These are phyloP conservation scores for Microsporum ferrugineum DNA, from an alignment of 2,329 filamentous ascomycete species.

Conservation along the genomic window DNA sequence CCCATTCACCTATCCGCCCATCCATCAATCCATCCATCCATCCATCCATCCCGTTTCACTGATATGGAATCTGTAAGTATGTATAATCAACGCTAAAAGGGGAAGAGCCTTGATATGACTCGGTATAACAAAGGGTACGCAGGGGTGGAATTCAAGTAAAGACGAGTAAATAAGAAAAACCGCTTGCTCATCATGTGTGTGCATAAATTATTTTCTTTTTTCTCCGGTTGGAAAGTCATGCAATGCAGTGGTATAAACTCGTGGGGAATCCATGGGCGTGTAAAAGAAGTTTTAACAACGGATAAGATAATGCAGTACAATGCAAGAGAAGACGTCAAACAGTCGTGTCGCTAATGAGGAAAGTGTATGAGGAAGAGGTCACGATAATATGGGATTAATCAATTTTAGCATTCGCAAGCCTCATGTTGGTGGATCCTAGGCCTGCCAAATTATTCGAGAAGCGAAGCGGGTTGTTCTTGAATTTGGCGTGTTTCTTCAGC, in stretches of 20 bases:
- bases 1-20: not conserved
- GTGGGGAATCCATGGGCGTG: not conserved
- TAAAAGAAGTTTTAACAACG: not conserved
- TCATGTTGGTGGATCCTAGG: constrained; percentile 38
- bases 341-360: not conserved
- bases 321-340: not conserved
- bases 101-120: not conserved
- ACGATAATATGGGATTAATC: constrained; percentile 39
- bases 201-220: not conserved
- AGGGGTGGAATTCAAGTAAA: not conserved
- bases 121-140: not conserved
- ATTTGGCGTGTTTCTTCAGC: constrained; percentile 74
- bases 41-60: constrained; percentile 2
- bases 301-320: not conserved
- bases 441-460: constrained; percentile 73
- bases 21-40: not conserved
- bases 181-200: not conserved
- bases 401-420: constrained; percentile 61
- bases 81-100: not conserved
- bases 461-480: constrained; percentile 57
- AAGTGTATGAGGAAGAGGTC: not conserved
- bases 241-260: not conserved
- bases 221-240: not conserved
- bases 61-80: not conserved
- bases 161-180: not conserved